Evolutionary conservation across 2,329 filamentous ascomycete genomes (phyloP).

Genomic region (Pezizomycotina sp.): DNA sequence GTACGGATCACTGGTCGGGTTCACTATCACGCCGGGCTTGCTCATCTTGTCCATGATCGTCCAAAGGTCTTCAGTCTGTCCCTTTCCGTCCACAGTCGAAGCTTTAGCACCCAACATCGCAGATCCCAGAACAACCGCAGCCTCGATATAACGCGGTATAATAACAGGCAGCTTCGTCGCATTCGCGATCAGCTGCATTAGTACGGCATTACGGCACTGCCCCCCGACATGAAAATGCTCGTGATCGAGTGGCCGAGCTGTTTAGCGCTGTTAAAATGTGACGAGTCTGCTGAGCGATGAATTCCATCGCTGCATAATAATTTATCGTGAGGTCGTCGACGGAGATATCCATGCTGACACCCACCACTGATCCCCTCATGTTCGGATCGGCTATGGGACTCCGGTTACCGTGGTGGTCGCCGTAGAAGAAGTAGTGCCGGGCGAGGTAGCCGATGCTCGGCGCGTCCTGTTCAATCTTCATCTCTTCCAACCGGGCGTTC

Average conservation of each 20-base stretch:
- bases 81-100: constrained; percentile 56
- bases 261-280: constrained; percentile 97
- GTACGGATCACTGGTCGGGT: constrained; percentile 51
- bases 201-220: constrained; percentile 85
- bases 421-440: constrained; percentile 96
- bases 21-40: constrained; percentile 72
- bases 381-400: constrained; percentile 69
- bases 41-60: constrained; percentile 95
- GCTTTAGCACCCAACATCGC: constrained; percentile 97
- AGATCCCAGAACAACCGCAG: constrained; percentile 91
- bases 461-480: constrained; percentile 51
- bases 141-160: constrained; percentile 84
- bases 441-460: constrained; percentile 71
- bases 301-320: constrained; percentile 95
- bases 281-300: constrained; percentile 89
- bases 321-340: constrained; percentile 74
- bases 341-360: constrained; percentile 70
- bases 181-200: constrained; percentile 83
- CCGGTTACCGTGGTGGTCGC: constrained; percentile 90
- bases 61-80: constrained; percentile 77
- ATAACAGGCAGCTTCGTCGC: constrained; percentile 83
- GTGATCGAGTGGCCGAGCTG: constrained; percentile 64
- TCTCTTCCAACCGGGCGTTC: constrained; percentile 66
- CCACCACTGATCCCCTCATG: constrained; percentile 83
- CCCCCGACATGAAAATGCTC: constrained; percentile 98